phyloP scores from a whole-genome alignment of 2,329 filamentous ascomycete species.

The Thermothelomyces thermophilus region DNA sequence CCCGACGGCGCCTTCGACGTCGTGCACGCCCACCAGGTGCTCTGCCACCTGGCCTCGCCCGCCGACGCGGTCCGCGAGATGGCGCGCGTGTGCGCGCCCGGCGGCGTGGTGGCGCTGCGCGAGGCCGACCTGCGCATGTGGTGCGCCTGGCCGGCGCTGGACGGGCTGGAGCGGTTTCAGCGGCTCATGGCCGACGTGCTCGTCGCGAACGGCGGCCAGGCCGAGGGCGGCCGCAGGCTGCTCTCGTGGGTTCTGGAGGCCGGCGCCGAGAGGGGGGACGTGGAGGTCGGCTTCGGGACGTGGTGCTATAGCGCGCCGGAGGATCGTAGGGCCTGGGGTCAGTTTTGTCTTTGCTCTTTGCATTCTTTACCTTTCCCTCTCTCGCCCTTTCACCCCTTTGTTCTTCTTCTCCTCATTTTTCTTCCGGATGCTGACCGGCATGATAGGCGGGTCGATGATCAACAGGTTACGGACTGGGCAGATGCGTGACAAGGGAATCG shows the following conservation, averaged over 20 bases:
- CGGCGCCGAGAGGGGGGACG: background rate
- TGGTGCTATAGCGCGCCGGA: constrained; percentile 12
- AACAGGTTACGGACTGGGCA: constrained; percentile 1
- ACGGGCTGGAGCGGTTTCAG: constrained; percentile 4
- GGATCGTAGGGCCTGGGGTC: constrained; percentile 13
- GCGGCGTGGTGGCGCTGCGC: constrained; percentile 33
- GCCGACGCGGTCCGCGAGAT: constrained; percentile 34
- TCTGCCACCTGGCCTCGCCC: constrained; percentile 31
- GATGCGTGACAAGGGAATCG: constrained; percentile 4
- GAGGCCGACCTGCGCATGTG: constrained; percentile 22
- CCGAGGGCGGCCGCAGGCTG: constrained; percentile 7
- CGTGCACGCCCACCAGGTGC: constrained; percentile 22
- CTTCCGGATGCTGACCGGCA: background rate
- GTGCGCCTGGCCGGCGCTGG: constrained; percentile 10
- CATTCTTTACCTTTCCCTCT: too few relatives aligned
- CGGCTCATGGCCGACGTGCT: background rate
- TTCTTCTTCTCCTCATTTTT: background rate
- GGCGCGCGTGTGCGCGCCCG: constrained; percentile 34
- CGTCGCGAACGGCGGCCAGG: constrained; percentile 8
- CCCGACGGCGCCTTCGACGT: constrained; percentile 31
- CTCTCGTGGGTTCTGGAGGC: constrained; percentile 11
- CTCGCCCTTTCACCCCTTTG: background rate
- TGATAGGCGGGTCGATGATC: constrained; percentile 11
- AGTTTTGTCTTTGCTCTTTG: too few relatives aligned
- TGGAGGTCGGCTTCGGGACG: constrained; percentile 12